These are phyloP conservation scores for Syzygium jambos DNA, from an alignment of 345 rosid genomes.

Conservation along the genomic window DNA sequence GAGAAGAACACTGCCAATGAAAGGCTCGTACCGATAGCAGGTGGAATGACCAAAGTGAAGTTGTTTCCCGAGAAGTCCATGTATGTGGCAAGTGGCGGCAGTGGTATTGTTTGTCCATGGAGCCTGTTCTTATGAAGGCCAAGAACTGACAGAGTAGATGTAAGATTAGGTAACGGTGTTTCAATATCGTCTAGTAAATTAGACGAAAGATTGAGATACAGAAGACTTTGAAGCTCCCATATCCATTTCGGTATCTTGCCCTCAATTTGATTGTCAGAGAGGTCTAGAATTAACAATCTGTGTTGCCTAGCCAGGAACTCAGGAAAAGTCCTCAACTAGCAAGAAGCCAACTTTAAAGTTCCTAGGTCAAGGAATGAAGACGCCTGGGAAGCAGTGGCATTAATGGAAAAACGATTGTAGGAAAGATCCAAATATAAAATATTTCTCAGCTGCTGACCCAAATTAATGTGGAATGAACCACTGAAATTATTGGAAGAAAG, in stretches of 20 bases:
- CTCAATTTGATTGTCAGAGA: too few relatives aligned
- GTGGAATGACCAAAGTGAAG: too few relatives aligned
- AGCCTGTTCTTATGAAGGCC: conserved; percentile 8
- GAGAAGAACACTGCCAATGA: too few relatives aligned
- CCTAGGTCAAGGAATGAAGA: neutral
- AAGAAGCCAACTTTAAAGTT: conserved; percentile 1
- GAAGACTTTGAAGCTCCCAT: too few relatives aligned
- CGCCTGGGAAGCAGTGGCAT: neutral
- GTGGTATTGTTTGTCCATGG: neutral
- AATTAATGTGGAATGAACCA: conserved; percentile 17
- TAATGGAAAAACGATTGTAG: conserved; percentile 14
- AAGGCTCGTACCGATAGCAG: too few relatives aligned
- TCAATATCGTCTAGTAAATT: too few relatives aligned
- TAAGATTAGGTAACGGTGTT: too few relatives aligned
- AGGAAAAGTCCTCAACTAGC: neutral
- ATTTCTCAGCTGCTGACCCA: conserved; percentile 4
- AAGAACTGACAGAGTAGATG: neutral
- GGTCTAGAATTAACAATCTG: too few relatives aligned
- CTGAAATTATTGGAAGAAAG: conserved; percentile 37
- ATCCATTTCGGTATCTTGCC: too few relatives aligned
- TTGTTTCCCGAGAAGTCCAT: neutral
- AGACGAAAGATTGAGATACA: too few relatives aligned
- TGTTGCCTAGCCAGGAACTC: neutral
- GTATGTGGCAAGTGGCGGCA: neutral
- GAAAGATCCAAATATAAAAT: neutral